Evolutionary conservation across 495 filamentous ascomycete species (phyloP), one percentile per base, ranked within the genome.

Genomic region (Cudoniella acicularis): DNA sequence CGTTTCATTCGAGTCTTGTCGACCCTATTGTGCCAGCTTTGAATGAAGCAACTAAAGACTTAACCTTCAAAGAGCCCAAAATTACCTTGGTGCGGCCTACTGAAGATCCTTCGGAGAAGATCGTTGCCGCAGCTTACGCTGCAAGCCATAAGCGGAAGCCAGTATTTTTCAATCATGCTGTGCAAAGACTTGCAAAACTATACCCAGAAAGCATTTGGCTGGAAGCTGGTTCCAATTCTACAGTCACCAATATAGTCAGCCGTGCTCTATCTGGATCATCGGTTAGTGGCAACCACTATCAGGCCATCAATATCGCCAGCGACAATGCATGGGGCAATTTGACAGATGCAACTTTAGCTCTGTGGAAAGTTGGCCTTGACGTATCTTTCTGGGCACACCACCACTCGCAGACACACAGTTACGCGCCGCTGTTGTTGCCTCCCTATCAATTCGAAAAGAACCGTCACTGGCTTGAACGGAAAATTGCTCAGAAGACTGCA

Each of bases 211-310:
- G 68, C 16, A 69, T 78, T 10, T 83, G 72, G 69, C 69, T 83
- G 0, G 82, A 85, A 54, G 78, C 79, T 21, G 80, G 81, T 0
- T 79, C 79, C 1, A 70, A 65, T 24, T 78, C 79, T 0, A 72
- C 75, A 0, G 69, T 83, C 18, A 80, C 74, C 0, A 54, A 54
- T 1, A 80, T 83, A 73, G 72, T 70, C 1, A 61, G 68, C 26
- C 67, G 73, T 1, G 72, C 73, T 9, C 26, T 77, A 0, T 61
- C 23, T 1, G n/a, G n/a, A n/a, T n/a, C n/a, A n/a, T 8, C 47
- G 4, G 47, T 58, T 4, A 47, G 45, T 3, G 24, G 27, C 9
- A 42, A 23, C 0, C 57, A 62, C 17, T 83, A 82, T 61, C 75
- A 79, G 51, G 36, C 72, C 0, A 23, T 80, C 1, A 73, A 77